Evolutionary conservation across 2,329 filamentous ascomycete genomes (phyloP), one percentile per base, ranked within the genome.

Genomic region (Colletotrichum orbiculare): DNA sequence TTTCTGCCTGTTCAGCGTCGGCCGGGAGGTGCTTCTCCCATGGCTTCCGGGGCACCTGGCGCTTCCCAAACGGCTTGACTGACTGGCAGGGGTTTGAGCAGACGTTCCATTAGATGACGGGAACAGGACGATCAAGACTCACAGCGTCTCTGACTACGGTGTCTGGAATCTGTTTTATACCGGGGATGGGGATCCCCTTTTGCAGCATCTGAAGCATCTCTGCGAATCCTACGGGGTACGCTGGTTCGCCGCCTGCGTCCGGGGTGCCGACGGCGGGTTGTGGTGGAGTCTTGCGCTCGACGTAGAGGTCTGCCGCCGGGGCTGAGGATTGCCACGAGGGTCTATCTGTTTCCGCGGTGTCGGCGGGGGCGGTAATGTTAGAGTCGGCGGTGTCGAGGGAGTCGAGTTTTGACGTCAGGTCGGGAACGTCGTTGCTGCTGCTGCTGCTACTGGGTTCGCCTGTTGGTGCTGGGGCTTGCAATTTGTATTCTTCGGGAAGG

Each of bases 151-250:
- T 83, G 17, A 94, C 82, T 6, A 97, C 82, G 0, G 90, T 96
- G 69, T 93, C 87, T 5, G 94, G 93, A 57, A 97, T 95, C 68
- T 97, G 88, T 70, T 89, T 89, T 72, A 97, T 96, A 1, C 94
- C 94, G 1, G 94, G 93, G 47, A 97, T 91, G 0, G 92, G 90
- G 71, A 93, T 89, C 57, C 93, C 93, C 35, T 88, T 89, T 33
- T 92, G 92, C 58, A 97, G 92, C 59, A 97, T 86, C 72, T 93
- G 91, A 60, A 97, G 90, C 67, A 97, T 93, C 69, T 95, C 89
- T 8, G 92, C 90, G 76, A 97, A 97, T 1, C 89, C 90, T 53
- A 89, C 89, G 4, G 94, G 94, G 71, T 97, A 97, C 1, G 87
- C 86, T 42, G 93, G 91, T 49, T 86, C 82, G n/a, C 69, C 72